Conservation (phyloP, 2,329 filamentous ascomycete species). For the Colletotrichum lentis region DNA sequence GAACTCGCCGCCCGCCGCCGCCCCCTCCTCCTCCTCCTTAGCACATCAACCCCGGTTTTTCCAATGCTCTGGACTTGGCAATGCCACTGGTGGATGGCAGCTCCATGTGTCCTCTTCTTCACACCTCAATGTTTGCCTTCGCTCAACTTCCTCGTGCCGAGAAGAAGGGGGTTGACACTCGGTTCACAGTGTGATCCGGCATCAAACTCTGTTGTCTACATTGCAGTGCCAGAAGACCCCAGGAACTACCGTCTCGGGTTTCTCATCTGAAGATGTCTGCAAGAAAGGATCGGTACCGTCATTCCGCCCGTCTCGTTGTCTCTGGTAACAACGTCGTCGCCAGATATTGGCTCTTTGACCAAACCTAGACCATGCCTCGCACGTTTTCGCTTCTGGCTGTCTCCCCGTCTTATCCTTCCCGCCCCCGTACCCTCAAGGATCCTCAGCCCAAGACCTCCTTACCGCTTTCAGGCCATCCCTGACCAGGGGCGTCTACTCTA, state of each 20-base stretch:
- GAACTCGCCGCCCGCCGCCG: neutral
- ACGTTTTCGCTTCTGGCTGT: conserved; percentile 36
- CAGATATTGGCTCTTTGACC: conserved; percentile 16
- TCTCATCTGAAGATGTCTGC: conserved; percentile 3
- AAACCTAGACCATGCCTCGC: conserved; percentile 36
- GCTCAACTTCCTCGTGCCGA: neutral
- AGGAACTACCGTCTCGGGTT: conserved; percentile 9
- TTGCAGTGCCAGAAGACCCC: neutral
- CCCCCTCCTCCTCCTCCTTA: neutral
- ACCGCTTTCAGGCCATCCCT: conserved; percentile 28
- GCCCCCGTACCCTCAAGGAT: conserved; percentile 33
- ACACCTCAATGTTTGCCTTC: neutral
- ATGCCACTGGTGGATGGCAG: neutral
- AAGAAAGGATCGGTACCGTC: conserved; percentile 26
- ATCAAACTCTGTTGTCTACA: neutral
- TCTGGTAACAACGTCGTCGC: conserved; percentile 14
- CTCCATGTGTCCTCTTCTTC: neutral
- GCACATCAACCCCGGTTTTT: conserved; percentile 2
- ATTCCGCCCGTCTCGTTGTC: conserved; percentile 19
- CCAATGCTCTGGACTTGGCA: neutral
- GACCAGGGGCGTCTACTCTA: conserved; percentile 25
- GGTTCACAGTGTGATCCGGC: neutral
- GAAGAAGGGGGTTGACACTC: neutral
- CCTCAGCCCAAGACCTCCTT: conserved; percentile 15
- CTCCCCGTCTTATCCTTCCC: conserved; percentile 39